Base-by-base conservation (phyloP, 139 green algal genomes). In the Tetradesmus lagerheimii region DNA sequence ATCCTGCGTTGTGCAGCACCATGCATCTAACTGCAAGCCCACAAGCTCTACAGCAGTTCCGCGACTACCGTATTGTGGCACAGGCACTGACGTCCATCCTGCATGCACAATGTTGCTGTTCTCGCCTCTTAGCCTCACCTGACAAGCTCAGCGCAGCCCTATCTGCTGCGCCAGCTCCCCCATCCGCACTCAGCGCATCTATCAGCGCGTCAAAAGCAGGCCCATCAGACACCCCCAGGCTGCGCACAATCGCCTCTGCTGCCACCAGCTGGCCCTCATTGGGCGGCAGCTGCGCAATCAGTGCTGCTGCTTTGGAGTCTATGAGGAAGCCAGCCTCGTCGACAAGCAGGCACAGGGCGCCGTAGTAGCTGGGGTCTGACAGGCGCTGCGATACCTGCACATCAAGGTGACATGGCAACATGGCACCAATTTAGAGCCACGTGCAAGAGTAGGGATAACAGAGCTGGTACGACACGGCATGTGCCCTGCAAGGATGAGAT, bases 241-340 rank as follows among this genome's bases (percentile, higher is more conserved):
- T 89, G 14, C 93, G 89, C 45, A 97, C 67, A 5, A 98, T 92
- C 41, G 87, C 87, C n/a, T 76, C 87, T 12, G 87, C 87, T n/a
- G 85, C 67, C 38, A 95, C 90, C n/a, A 93, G 66, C 27, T 92
- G 91, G 12, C 88, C 89, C 78, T 96, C 94, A 74, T 94, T 91
- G n/a, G 86, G 16, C 15, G 87, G 87, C 25, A 91, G 78, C 78
- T 87, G n/a, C 29, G 50, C 77, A 23, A 89, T 79, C 45, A 91
- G 39, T n/a, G 81, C 50, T 31, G 53, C 75, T 37, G 92, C 92
- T 86, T 95, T 95, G 16, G 80, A 47, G 78, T 97, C 95, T 25
- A 96, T 74, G 31, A 98, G 91, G 89, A 97, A 98, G 53, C 94
- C 95, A 27, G 94, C 94, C 91, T 98, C 96, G 62, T 96, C 94